Percentiles rank a stretch among this genome's conserved stretches.
Conservation (phyloP, 768 basidiomycete genomes). For the Cystofilobasidium macerans region DNA sequence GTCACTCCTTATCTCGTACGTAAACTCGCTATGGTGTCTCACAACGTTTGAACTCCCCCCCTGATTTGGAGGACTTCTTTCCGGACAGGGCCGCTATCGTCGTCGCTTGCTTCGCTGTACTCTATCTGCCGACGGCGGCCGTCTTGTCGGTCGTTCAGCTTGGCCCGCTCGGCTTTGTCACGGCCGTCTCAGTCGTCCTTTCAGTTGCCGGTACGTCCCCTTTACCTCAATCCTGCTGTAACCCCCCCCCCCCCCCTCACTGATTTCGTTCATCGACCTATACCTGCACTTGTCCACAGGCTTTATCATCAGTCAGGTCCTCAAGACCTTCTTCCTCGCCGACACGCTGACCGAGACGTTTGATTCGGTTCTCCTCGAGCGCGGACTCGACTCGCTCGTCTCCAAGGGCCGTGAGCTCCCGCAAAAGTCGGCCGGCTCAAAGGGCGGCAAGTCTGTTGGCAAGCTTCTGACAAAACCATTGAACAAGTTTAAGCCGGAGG, state of each 20-base stretch:
- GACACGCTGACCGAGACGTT: slow-evolving; percentile 17
- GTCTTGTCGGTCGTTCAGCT: slow-evolving; percentile 21
- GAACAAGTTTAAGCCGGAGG: slow-evolving; percentile 18
- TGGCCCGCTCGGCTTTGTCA: slow-evolving; percentile 21
- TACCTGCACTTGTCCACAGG: neutral
- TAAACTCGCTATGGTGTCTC: too few species aligned
- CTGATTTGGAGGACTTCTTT: too few species aligned
- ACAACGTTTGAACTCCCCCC: too few species aligned
- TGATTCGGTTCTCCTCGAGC: slow-evolving; percentile 18
- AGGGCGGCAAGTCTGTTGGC: slow-evolving; percentile 5
- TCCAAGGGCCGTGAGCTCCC: slow-evolving; percentile 18
- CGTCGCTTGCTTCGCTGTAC: neutral
- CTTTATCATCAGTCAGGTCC: slow-evolving; percentile 21
- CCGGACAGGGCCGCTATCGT: neutral
- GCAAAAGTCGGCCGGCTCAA: neutral
- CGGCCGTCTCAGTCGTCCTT: slow-evolving; percentile 13
- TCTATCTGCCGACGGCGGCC: neutral
- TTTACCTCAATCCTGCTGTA: too few species aligned
- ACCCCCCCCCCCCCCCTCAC: neutral
- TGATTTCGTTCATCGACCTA: neutral
- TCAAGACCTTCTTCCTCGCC: slow-evolving; percentile 15
- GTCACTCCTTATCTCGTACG: neutral
- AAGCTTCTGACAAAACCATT: slow-evolving; percentile 18
- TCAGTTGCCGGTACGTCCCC: slow-evolving; percentile 17
- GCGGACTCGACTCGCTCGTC: slow-evolving; percentile 18